phyloP scores from a whole-genome alignment of 192 early-diverging fungal genomes.

The Backusella sp. region DNA sequence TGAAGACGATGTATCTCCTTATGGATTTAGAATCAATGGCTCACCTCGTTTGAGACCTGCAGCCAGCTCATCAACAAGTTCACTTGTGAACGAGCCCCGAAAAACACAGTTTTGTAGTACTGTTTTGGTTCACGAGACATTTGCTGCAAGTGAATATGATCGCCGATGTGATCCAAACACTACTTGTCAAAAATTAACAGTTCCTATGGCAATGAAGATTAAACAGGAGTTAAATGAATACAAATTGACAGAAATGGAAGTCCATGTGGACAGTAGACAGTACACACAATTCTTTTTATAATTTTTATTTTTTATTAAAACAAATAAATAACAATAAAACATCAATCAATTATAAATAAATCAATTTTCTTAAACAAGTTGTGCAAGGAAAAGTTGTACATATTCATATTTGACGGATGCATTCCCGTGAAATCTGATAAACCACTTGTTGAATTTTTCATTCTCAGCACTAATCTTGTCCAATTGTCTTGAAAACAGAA shows the following conservation, averaged over 20 bases:
- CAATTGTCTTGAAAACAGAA: background rate
- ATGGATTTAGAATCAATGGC: conserved; percentile 16
- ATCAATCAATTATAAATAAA: background rate
- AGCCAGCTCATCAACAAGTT: conserved; percentile 16
- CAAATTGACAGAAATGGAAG: conserved; percentile 89
- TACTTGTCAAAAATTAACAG: conserved; percentile 82
- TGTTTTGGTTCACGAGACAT: conserved; percentile 65
- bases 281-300: conserved; percentile 71
- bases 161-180: conserved; percentile 79
- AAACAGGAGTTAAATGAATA: conserved; percentile 94
- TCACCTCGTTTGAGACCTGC: conserved; percentile 24
- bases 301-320: background rate
- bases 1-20: background rate
- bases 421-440: conserved; percentile 1
- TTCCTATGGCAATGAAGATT: conserved; percentile 81
- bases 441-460: background rate
- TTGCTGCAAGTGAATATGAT: conserved; percentile 79
- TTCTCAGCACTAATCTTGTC: background rate
- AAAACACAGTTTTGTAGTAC: conserved; percentile 50
- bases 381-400: background rate
- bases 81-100: conserved; percentile 21
- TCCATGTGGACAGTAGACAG: conserved; percentile 74
- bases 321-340: background rate
- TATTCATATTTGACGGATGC: background rate
- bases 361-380: background rate